Evolutionary conservation across 768 basidiomycete species (phyloP).

Genomic region (Gymnopilus junonius): DNA sequence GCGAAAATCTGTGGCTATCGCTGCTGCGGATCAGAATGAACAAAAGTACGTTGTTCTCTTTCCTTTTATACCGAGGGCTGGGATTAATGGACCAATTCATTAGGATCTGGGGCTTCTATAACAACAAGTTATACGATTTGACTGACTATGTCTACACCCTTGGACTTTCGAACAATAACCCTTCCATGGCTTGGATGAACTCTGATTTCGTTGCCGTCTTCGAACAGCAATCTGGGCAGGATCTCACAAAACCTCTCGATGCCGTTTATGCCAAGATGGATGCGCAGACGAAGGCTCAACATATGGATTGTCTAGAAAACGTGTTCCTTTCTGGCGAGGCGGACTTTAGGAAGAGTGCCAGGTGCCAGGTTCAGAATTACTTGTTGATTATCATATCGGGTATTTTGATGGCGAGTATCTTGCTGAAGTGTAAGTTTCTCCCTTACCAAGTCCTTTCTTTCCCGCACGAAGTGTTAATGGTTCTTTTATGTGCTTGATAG

Average conservation of each 20-base stretch:
- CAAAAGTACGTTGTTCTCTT: conserved; percentile 46
- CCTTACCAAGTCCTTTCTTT: neutral
- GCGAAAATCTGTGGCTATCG: conserved; percentile 44
- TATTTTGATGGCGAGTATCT: conserved; percentile 79
- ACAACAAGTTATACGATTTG: conserved; percentile 78
- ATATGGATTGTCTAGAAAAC: conserved; percentile 77
- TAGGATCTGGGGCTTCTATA: conserved; percentile 85
- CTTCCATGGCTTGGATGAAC: conserved; percentile 70
- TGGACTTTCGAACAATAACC: conserved; percentile 47
- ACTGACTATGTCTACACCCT: conserved; percentile 87
- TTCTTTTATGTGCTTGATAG: conserved; percentile 43
- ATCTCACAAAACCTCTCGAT: conserved; percentile 73
- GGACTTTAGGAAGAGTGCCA: conserved; percentile 79
- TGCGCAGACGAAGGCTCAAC: conserved; percentile 42
- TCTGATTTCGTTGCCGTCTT: conserved; percentile 67
- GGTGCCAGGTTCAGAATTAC: conserved; percentile 87
- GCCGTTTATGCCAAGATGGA: conserved; percentile 60
- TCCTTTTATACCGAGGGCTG: neutral
- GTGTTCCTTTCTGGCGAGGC: conserved; percentile 74
- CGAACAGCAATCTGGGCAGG: conserved; percentile 82
- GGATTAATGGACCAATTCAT: conserved; percentile 5
- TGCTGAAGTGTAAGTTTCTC: conserved; percentile 74
- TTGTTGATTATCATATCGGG: conserved; percentile 76
- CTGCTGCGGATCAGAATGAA: conserved; percentile 51
- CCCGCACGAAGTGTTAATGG: neutral